Evolutionary conservation across 2,329 filamentous ascomycete genomes (phyloP), one percentile per base, ranked within the genome.

Genomic region (Xylogone sp.): DNA sequence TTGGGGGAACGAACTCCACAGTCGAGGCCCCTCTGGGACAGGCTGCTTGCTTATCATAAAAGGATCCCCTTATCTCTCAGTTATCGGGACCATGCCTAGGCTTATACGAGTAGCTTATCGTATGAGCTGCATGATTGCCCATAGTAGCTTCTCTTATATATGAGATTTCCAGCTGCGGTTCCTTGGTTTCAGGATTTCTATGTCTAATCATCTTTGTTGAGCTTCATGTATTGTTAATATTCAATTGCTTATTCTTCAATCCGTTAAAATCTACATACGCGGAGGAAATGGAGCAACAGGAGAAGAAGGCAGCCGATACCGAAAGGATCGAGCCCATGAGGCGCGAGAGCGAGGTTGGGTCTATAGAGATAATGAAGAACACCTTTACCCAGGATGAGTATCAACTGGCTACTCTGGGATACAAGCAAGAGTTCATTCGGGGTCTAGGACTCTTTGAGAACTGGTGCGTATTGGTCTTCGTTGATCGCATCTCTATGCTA

Each of bases 391-490:
- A 51, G 43, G 66, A 69, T 49, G 67, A 69, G 50, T 67, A 65
- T 49, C 59, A 64, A 16, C 58, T 68, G 34, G 67, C 65, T 7
- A 61, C 56, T 10, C 48, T 68, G 27, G 67, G 67, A 0, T 69
- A 69, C 53, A 68, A 65, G 53, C 66, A 68, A 50, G 60, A 68
- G 42, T 69, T 69, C 58, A 58, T 62, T 44, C 62, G 66, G 21
- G 60, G 60, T 21, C 61, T 69, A 13, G 68, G 68, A 21, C 55
- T 71, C 13, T 71, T 71, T 52, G 68, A 71, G 53, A 67, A 65
- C 45, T 69, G 65, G 63, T 55, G 45, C 20, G 50, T 46, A 19
- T 24, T 20, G n/a, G n/a, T n/a, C n/a, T n/a, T n/a, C n/a, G n/a
- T n/a, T n/a, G n/a, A n/a, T n/a, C n/a, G n/a, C n/a, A n/a, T n/a